Evolutionary conservation across 352 stramenopile species (phyloP), one percentile per base, ranked within the genome.

Genomic region (Pythium biforme): DNA sequence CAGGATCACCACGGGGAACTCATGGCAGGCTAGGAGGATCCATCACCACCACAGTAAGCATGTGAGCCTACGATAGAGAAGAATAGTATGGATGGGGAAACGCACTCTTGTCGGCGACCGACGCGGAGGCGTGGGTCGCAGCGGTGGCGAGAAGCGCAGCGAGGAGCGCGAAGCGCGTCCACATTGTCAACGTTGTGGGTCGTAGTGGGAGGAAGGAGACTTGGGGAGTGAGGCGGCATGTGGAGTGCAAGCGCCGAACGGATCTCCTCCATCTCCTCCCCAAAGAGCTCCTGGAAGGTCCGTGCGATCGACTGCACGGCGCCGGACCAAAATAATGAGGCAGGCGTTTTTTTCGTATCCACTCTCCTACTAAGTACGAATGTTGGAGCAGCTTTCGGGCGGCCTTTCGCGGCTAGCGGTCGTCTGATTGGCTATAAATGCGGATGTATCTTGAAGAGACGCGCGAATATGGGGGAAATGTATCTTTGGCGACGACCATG

Each of bases 1-100:
- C 47, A 92, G 62, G 29, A 90, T 73, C 48, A 92, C 74, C 39
- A 92, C 70, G 3, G 82, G 82, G 49, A 92, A 63, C 50, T 90
- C 82, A 64, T 87, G 88, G 60, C 82, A 92, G 7, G 56, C 73
- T 81, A 68, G n/a, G 45, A 11, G 7, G 9, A n/a, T 25, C 2
- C 22, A 40, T 45, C 15, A 50, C 15, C 19, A 19, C n/a, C n/a
- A 43, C 4, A 7, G 37, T 19, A 14, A 37, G 31, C 31, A 37
- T 11, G 1, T 12, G 31, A 12, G 14, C 11, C 39, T 8, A 19
- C 8, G 20, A 22, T 17, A 22, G 20, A 12, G 11, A 45, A 45
- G 39, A 5, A 23, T 23, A 40, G 20, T 11, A 46, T 8, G 17
- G 37, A 37, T 17, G 17, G 5, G 5, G 26, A 14, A 3, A 63